Evolutionary conservation across 345 rosid genomes (phyloP), one percentile per base, ranked within the genome.

Genomic region (Moringa oleifera): DNA sequence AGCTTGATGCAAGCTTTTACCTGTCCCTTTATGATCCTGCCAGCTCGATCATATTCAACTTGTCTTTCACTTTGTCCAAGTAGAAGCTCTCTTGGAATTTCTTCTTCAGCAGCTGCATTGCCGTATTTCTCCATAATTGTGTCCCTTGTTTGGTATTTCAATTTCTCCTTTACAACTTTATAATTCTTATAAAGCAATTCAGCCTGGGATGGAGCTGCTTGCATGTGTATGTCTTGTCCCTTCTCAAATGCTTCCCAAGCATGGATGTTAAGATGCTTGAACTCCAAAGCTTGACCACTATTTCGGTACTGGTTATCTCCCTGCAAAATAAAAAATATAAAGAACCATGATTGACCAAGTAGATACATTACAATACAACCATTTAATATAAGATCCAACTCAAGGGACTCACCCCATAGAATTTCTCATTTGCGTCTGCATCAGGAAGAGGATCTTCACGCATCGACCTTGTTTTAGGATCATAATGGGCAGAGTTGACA

Each of bases 361-460:
- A 24, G 33, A 49, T 7, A 55, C 12, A 41, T 31, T 22, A 13
- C 17, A 51, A 55, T 13, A 25, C n/a, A n/a, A 36, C 16, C 18
- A 51, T 55, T 22, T 20, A 51, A 23, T 16, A 58, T 11, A 23
- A 57, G 18, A n/a, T 53, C 33, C 9, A 23, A 20, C 2, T 51
- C 18, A 67, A 8, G 23, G 13, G 54, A 71, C 85, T 71, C 20
- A 75, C 91, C 70, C 13, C 70, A 72, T 85, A 88, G 50, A 88
- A 88, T 66, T 83, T 88, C 58, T 83, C 91, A 69, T 83, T 85
- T 0, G 91, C 87, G 58, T 88, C 87, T 7, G 89, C 85, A 64
- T 87, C 85, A 24, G 89, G 95, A 75, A 83, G 91, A 0, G 91
- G 91, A 77, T 87, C 95, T 75, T 85, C 95, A 62, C 86, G 85